Evolutionary conservation across 1,284 basidiomycete genomes (phyloP).

Genomic region (Marasmius tenuissimus): DNA sequence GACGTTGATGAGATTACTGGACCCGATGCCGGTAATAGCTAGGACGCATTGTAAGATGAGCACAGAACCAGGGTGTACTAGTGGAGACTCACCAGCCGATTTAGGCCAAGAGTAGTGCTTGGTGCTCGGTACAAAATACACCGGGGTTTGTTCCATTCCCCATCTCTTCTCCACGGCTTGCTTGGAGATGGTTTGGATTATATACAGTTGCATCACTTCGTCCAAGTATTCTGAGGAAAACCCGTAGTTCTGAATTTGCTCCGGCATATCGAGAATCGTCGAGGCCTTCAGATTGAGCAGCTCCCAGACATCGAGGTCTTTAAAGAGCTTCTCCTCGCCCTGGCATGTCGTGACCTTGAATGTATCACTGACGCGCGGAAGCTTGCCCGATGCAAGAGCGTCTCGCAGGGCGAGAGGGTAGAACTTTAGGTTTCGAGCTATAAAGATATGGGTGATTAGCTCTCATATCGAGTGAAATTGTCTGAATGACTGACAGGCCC

Average conservation of each 20-base stretch:
- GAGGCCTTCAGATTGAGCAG: conserved; percentile 28
- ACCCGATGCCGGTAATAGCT: conserved; percentile 44
- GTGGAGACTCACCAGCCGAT: conserved; percentile 32
- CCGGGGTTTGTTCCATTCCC: background rate
- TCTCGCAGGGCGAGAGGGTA: conserved; percentile 33
- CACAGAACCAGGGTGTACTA: background rate
- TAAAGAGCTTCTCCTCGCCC: conserved; percentile 22
- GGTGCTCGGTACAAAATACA: conserved; percentile 31
- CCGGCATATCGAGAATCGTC: conserved; percentile 27
- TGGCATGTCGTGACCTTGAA: conserved; percentile 28
- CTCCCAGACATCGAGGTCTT: conserved; percentile 26
- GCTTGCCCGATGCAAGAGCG: conserved; percentile 26
- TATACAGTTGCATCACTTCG: conserved; percentile 26
- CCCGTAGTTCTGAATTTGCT: conserved; percentile 22
- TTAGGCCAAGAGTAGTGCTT: conserved; percentile 51
- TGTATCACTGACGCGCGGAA: conserved; percentile 24
- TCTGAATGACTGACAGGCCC: background rate
- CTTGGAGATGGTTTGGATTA: conserved; percentile 36
- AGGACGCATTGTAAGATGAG: background rate
- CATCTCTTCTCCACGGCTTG: background rate
- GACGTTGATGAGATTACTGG: conserved; percentile 31
- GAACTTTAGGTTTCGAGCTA: conserved; percentile 36
- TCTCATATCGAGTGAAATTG: background rate
- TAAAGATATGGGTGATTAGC: background rate
- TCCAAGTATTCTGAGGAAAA: conserved; percentile 26